These are phyloP conservation scores for Didymella keratinophila DNA, from an alignment of 2,329 filamentous ascomycete genomes.

Conservation along the genomic window DNA sequence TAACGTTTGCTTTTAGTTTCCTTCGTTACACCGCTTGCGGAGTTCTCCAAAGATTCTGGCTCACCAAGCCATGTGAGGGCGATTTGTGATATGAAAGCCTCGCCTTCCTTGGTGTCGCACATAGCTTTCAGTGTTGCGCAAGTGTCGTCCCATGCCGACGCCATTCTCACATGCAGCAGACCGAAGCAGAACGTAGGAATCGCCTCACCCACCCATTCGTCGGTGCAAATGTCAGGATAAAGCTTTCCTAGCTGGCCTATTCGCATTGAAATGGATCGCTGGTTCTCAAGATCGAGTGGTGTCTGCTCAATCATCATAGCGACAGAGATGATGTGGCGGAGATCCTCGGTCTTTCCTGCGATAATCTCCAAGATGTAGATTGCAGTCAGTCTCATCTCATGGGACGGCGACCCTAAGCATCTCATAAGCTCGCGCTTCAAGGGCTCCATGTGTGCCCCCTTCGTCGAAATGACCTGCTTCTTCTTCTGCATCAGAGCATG, in stretches of 20 bases:
- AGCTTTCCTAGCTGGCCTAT: constrained; percentile 76
- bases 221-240: constrained; percentile 67
- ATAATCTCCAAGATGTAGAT: constrained; percentile 75
- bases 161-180: constrained; percentile 82
- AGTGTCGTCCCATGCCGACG: constrained; percentile 87
- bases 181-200: constrained; percentile 88
- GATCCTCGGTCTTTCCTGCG: constrained; percentile 56
- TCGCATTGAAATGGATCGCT: constrained; percentile 81
- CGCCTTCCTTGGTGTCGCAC: constrained; percentile 72
- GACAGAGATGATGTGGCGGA: constrained; percentile 62
- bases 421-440: constrained; percentile 71
- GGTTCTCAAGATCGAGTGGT: constrained; percentile 77
- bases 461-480: constrained; percentile 59
- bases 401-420: constrained; percentile 78
- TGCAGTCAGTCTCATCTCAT: constrained; percentile 75
- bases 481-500: constrained; percentile 70
- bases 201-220: constrained; percentile 72
- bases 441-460: constrained; percentile 65
- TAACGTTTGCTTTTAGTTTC: constrained; percentile 37
- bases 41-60: constrained; percentile 20
- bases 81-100: constrained; percentile 74
- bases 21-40: constrained; percentile 14
- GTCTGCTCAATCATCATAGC: constrained; percentile 84
- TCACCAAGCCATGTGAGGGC: constrained; percentile 77
- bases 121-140: constrained; percentile 78